Evolutionary conservation across 352 stramenopile species (phyloP), one percentile per base, ranked within the genome.

Genomic region (Pelagophyceae sp.): DNA sequence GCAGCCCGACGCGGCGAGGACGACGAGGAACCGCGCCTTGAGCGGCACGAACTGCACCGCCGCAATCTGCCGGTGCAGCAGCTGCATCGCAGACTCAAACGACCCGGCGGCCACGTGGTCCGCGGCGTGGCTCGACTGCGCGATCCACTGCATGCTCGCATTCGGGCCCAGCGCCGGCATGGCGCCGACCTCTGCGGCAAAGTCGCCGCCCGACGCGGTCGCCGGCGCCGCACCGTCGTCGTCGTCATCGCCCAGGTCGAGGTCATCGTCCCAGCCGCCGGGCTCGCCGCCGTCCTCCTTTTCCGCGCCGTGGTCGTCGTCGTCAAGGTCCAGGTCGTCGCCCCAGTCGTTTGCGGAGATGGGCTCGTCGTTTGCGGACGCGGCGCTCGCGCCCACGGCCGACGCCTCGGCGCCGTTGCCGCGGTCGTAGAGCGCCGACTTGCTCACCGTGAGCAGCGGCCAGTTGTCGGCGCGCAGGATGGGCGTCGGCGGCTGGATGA

Each of bases 31-130:
- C 65, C 91, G 86, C 0, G 87, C 83, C 85, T 97, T 95, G 40
- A 99, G 84, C n/a, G 91, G 87, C 75, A 91, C 88, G 77, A 99
- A 98, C 82, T 98, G 96, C 78, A 96, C 96, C 0, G 97, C 93
- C 40, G 96, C 96, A 82, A 99, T 98, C 88, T 99, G 96, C 31
- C 96, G 90, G 83, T 99, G 95, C 76, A 99, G 88, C 67, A 99
- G 83, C 82, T 99, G 92, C 92, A 99, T 97, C 20, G 95, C 94
- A 31, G 94, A 97, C 77, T 95, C 89, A 65, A 98, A 95, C 60
- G 89, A 94, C 6, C 96, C 96, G 38, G 95, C 96, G 32, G 95
- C 95, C 38, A 94, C 92, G 82, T 99, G 96, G 86, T 99, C 96
- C 15, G 94, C 94, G 54, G 95, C 95, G 76, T 99, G 90, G 31